phyloP scores from a whole-genome alignment of 2,329 filamentous ascomycete species.

The Alternaria gansuensis region DNA sequence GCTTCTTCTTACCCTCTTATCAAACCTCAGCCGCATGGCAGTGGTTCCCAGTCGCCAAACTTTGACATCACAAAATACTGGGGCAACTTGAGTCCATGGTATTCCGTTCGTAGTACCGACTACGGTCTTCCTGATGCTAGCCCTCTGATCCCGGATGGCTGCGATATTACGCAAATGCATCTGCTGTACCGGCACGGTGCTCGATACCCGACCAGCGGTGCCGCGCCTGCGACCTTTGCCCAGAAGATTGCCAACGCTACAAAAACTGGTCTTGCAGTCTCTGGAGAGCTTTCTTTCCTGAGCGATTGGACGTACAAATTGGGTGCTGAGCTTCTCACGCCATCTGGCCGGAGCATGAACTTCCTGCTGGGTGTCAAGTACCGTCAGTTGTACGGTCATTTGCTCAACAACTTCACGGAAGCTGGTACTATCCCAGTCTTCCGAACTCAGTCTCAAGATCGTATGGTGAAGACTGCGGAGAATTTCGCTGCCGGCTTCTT shows the following conservation, averaged over 20 bases:
- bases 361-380: conserved; percentile 55
- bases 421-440: conserved; percentile 53
- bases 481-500: conserved; percentile 49
- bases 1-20: conserved; percentile 37
- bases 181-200: conserved; percentile 45
- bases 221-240: conserved; percentile 38
- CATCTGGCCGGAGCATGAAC: conserved; percentile 49
- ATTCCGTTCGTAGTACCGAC: conserved; percentile 40
- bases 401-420: conserved; percentile 57
- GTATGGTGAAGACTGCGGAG: conserved; percentile 47
- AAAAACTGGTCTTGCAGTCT: conserved; percentile 35
- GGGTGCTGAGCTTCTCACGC: conserved; percentile 44
- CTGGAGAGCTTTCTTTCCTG: conserved; percentile 41
- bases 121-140: conserved; percentile 41
- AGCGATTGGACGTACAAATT: conserved; percentile 43
- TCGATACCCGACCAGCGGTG: conserved; percentile 42
- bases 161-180: conserved; percentile 42
- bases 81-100: conserved; percentile 46
- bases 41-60: conserved; percentile 22
- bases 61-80: conserved; percentile 46
- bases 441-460: conserved; percentile 43
- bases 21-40: conserved; percentile 35
- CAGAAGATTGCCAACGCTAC: conserved; percentile 40
- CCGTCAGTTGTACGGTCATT: conserved; percentile 55
- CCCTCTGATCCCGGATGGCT: conserved; percentile 40